Evolutionary conservation across 108 stramenopile species (phyloP), one percentile per base, ranked within the genome.

Genomic region (Mediolabrus comicus): DNA sequence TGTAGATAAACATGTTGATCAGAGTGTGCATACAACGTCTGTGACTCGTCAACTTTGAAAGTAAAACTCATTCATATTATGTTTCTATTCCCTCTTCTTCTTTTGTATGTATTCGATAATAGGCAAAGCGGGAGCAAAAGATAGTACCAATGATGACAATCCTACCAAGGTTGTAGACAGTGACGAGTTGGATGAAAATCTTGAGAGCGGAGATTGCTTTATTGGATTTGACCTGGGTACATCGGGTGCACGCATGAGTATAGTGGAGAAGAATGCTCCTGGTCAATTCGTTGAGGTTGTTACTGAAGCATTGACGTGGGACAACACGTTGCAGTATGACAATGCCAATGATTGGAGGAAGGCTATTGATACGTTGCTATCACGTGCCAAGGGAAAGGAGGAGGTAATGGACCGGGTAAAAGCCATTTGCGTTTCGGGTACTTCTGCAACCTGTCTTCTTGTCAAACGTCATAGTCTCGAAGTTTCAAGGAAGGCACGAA

Each of bases 371-470:
- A 77, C 43, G 3, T 63, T 94, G 4, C 52, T 94, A 38, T 31
- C 53, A 26, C 75, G 78, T 25, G 83, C 86, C 71, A 33, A 29
- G 13, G 33, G 74, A 13, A 53, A 46, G 57, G 52, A 34, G 70
- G n/a, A 69, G 10, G 25, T 66, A 22, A 61, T 87, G 72, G 53
- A 74, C 3, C 58, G 61, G 30, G 85, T 90, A 7, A 69, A 65
- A 51, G 60, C 89, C 8, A 86, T 94, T 53, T 94, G 92, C 59
- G 81, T 91, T 27, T 91, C 90, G 25, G 92, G 92, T 17, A 94
- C 92, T 24, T 89, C 88, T 2, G 88, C 92, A 2, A 86, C 88
- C 30, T 94, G 92, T 62, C 59, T 94, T 11, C 56, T 91, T 24
- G 77, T 89, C 16, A 56, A 72, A 19, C 33, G 28, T 27, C 32